Evolutionary conservation across 768 basidiomycete genomes (phyloP), one percentile per base, ranked within the genome.

Genomic region (Amanita muscaria): DNA sequence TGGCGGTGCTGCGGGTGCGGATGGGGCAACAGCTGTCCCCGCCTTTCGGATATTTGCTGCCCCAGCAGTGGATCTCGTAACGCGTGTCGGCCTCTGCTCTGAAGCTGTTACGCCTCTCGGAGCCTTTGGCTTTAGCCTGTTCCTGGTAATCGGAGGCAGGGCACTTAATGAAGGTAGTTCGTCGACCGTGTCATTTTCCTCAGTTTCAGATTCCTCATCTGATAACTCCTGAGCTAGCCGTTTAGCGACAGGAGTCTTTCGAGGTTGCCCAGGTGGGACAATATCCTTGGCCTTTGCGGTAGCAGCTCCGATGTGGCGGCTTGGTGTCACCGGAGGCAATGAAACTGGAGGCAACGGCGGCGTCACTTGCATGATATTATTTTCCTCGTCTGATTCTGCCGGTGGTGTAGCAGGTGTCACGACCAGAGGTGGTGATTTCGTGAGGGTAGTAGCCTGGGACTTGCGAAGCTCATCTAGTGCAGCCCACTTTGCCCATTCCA

Each of bases 401-500:
- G 87, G 85, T 9, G 87, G 86, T 27, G 87, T 88, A 2, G 79
- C 85, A 4, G 86, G 85, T 8, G 83, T 79, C 31, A 85, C 74
- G 19, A 29, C 27, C 12, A 83, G 57, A 3, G 74, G 59, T 12
- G 70, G 61, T 7, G 71, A 53, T 10, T 61, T 60, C 31, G 59
- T 47, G 4, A 64, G 55, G 16, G 67, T 58, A 0, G 67, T 61
- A 0, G 66, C 61, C 45, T 71, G 76, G 36, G 54, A 58, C 59
- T 67, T 79, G 57, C 72, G 76, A 51, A 80, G 67, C 56, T 91
- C 88, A 57, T 96, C 90, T 2, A 79, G 72, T 4, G 91, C 91
- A 1, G 88, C 79, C 91, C 92, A 94, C 56, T 89, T 88, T 14
- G 80, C 73, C 91, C 91, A 96, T 61, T 91, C 88, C 35, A 92